Evolutionary conservation across 768 basidiomycete genomes (phyloP).

Genomic region (Termitomyces sp.): DNA sequence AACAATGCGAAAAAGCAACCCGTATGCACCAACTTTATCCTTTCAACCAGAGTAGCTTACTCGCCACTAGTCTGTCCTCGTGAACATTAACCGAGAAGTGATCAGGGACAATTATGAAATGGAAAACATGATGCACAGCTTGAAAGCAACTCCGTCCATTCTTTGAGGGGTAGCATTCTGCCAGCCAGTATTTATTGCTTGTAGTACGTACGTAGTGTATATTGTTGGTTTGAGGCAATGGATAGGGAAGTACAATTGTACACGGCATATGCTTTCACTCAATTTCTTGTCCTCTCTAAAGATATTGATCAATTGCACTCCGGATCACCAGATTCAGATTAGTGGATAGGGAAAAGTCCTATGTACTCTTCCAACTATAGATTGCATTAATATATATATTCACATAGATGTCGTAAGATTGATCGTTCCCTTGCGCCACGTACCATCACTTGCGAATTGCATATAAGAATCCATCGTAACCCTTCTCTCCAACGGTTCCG

Average conservation of each 20-base stretch:
- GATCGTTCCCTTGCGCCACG: background rate
- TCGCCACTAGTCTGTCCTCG: constrained; percentile 9
- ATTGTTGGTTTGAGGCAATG: too few species aligned
- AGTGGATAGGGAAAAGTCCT: too few species aligned
- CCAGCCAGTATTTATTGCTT: background rate
- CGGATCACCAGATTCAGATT: too few species aligned
- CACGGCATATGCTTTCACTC: background rate
- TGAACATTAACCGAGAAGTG: constrained; percentile 12
- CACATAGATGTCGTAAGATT: too few species aligned
- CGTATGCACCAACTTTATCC: background rate
- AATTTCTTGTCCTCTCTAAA: background rate
- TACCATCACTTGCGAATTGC: constrained; percentile 32
- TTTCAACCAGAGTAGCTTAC: background rate
- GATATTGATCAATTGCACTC: background rate
- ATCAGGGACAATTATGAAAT: background rate
- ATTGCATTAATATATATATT: too few species aligned
- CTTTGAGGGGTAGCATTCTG: background rate
- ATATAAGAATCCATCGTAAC: constrained; percentile 52
- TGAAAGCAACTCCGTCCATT: background rate
- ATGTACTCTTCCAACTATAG: too few species aligned
- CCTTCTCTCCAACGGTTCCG: constrained; percentile 46
- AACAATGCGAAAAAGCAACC: background rate
- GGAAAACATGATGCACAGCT: background rate
- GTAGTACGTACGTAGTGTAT: background rate
- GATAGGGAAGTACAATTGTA: background rate